phyloP scores from a whole-genome alignment of 1,139 yeast genomes.

The Wickerhamomyces sp. region DNA sequence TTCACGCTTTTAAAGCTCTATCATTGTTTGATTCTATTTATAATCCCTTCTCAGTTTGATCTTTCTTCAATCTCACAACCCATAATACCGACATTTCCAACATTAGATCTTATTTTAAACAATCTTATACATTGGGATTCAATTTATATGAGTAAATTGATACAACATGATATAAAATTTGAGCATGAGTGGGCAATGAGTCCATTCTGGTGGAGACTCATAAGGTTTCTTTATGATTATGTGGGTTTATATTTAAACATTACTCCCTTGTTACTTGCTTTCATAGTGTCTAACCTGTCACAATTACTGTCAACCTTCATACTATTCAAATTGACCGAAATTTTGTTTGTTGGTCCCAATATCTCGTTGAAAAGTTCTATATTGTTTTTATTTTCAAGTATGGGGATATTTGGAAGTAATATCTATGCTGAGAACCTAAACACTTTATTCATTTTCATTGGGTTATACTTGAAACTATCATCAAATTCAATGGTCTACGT shows the following conservation, averaged over 20 bases:
- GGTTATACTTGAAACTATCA: conserved; percentile 43
- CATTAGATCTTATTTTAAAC: conserved; percentile 25
- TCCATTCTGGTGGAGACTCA: conserved; percentile 63
- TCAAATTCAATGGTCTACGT: conserved; percentile 31
- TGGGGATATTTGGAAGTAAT: conserved; percentile 71
- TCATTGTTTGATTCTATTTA: conserved; percentile 1
- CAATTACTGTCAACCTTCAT: conserved; percentile 48
- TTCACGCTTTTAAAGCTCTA: neutral
- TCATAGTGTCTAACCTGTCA: conserved; percentile 40
- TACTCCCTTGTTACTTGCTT: conserved; percentile 22
- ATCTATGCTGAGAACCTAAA: conserved; percentile 78
- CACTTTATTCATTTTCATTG: conserved; percentile 58
- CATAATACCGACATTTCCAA: neutral
- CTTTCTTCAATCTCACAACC: conserved; percentile 1
- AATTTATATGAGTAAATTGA: conserved; percentile 65
- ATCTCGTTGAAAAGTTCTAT: conserved; percentile 35
- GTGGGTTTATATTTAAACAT: neutral
- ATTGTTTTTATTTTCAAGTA: conserved; percentile 62
- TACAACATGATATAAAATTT: conserved; percentile 42
- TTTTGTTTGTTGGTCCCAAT: conserved; percentile 27
- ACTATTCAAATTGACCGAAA: conserved; percentile 45
- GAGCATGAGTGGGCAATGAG: conserved; percentile 94
- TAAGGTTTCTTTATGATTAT: conserved; percentile 26
- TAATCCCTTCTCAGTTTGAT: conserved; percentile 21
- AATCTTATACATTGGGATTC: conserved; percentile 79